A percentile compares a stretch with the other conserved stretches of the same genome.
phyloP scores from a whole-genome alignment of 2,329 filamentous ascomycete species.

The Aureobasidium sp. region DNA sequence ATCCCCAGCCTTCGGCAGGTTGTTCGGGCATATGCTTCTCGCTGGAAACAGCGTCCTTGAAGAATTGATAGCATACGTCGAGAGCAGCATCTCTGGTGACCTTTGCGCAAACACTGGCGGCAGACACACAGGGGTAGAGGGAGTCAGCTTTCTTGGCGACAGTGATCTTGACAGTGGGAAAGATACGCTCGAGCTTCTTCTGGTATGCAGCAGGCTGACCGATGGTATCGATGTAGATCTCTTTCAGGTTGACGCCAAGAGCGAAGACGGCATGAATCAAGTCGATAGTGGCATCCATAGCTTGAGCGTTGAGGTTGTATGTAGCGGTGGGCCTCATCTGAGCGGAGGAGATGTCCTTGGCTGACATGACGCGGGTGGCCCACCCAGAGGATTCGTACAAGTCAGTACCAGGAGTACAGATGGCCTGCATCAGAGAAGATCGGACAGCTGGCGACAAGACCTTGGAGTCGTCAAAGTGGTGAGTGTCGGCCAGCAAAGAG shows the following conservation, averaged over 20 bases:
- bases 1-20: conserved; percentile 61
- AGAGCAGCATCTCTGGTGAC: conserved; percentile 88
- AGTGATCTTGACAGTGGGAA: conserved; percentile 55
- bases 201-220: conserved; percentile 78
- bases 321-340: conserved; percentile 58
- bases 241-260: conserved; percentile 69
- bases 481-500: conserved; percentile 64
- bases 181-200: conserved; percentile 71
- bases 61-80: conserved; percentile 62
- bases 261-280: conserved; percentile 72
- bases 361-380: conserved; percentile 73
- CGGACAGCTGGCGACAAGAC: conserved; percentile 75
- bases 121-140: conserved; percentile 85
- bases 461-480: conserved; percentile 95
- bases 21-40: conserved; percentile 20
- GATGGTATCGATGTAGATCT: conserved; percentile 94
- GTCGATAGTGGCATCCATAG: conserved; percentile 80
- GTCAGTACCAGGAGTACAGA: conserved; percentile 58
- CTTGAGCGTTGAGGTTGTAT: conserved; percentile 95
- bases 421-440: conserved; percentile 58
- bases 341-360: conserved; percentile 68
- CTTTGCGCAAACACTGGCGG: conserved; percentile 90
- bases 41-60: conserved; percentile 29
- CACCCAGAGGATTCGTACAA: conserved; percentile 65
- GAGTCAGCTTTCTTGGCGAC: conserved; percentile 73